Evolutionary conservation across 345 rosid genomes (phyloP), one percentile per base, ranked within the genome.

Genomic region (Gossypium turneri): DNA sequence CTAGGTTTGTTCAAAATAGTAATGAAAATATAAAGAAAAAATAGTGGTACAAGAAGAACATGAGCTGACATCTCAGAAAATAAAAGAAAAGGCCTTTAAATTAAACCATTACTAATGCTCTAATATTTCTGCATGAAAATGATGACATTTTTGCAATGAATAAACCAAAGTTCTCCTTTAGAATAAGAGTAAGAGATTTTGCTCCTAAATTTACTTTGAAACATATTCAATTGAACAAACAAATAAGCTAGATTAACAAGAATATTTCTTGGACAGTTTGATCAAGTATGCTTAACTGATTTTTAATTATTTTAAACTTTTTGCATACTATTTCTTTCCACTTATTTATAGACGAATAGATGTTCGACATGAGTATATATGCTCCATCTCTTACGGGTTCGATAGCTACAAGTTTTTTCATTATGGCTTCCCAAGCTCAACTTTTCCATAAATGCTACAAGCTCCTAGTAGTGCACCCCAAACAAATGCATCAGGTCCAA

Each of bases 391-490:
- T 64, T 9, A 55, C 62, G 25, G 88, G 85, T 74, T 84, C 86
- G 3, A 86, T 61, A n/a, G 73, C 72, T 16, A 83, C 53, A 19
- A 88, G 81, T 62, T 75, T 77, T 53, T 79, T 51, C 83, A 82
- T 73, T 43, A 69, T 82, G 56, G 38, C 79, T 78, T 86, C 82
- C 85, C 88, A 19, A 86, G 82, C 74, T 88, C 86, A 72, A 86
- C 80, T 69, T 85, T 82, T 13, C 77, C 79, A 70, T 85, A 79
- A 62, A 85, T 77, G 67, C 75, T 82, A 73, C 86, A 86, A 71
- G 87, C 87, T 71, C 86, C 87, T 4, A 88, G 82, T 56, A 88
- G 63, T 55, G 92, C 87, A 59, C 87, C 88, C 88, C 84, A 86
- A 67, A 84, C 85, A 75, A 82, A 74, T 77, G 86, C 83, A 78